Base-by-base conservation (phyloP, 192 early-diverging fungal genomes). In the Umbelopsis ramanniana region DNA sequence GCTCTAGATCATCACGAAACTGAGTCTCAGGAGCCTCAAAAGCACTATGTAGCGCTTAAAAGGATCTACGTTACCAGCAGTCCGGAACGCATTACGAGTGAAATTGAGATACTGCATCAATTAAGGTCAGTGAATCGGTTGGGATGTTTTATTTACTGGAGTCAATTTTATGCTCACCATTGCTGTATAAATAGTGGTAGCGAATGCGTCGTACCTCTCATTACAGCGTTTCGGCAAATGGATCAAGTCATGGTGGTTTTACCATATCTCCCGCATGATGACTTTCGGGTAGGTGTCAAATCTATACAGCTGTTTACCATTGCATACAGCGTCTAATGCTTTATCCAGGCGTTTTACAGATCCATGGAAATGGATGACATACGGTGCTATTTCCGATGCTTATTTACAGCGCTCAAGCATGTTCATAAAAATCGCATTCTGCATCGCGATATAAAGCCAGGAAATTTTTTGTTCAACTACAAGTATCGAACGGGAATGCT, bases 381-480 rank as follows among this genome's bases (percentile, higher is more conserved):
- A 69, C 85, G 85, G 26, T 83, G 82, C 74, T 98, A 98, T 76
- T 82, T 98, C 67, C 79, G 84, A 10, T 87, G 87, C 0, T 77
- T 98, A 15, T 83, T 96, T 15, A 82, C 80, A 10, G 96, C 89
- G 0, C 82, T 97, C 7, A 81, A 79, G n/a, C 83, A 89, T 63
- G 78, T 95, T 6, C 96, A 97, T 72, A 50, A 68, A 8, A 77
- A 86, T 37, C 82, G 83, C 11, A 92, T 96, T 54, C 86, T 98
- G 48, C 97, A 98, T 69, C 83, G 96, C 43, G 97, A 98, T 71
- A 87, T 98, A 70, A 98, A 98, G 73, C 97, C 97, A 4, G 90
- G 89, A 53, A 98, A 98, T 71, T 98, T 98, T 79, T 83, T 98
- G n/a, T 98, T 91, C 76, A 86, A 92, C 57, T 69, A 85, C 2